Percentiles rank a stretch among this genome's conserved stretches.
Evolutionary conservation across 805 yeast species (phyloP).

Genomic region (Cyberlindnera meyerae): DNA sequence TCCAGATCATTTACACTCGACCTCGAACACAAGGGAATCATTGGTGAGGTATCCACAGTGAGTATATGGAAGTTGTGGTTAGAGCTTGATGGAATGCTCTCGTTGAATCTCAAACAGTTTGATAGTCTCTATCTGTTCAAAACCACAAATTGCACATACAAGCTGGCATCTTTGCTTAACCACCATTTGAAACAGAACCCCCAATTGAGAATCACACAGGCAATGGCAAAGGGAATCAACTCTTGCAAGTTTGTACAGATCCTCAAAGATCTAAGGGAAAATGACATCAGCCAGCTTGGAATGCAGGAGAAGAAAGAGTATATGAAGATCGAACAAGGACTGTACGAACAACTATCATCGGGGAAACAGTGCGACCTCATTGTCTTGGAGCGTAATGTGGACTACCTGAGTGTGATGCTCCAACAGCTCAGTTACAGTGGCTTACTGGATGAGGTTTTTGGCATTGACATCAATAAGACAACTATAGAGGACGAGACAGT

Average conservation of each 20-base stretch:
- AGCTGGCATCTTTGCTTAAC: slow-evolving; percentile 37
- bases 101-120: slow-evolving; percentile 17
- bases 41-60: slow-evolving; percentile 18
- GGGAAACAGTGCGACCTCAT: slow-evolving; percentile 62
- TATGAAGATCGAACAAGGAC: slow-evolving; percentile 20
- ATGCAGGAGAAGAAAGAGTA: slow-evolving; percentile 31
- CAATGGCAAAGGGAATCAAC: slow-evolving; percentile 54
- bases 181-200: slow-evolving; percentile 40
- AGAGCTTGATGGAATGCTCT: slow-evolving; percentile 7
- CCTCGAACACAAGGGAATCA: slow-evolving; percentile 22
- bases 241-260: slow-evolving; percentile 46
- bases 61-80: slow-evolving; percentile 17
- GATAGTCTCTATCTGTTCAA: slow-evolving; percentile 35
- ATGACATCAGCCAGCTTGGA: slow-evolving; percentile 28
- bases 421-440: slow-evolving; percentile 83
- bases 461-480: slow-evolving; percentile 39
- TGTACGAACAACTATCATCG: slow-evolving; percentile 33
- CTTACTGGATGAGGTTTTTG: slow-evolving; percentile 66
- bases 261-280: slow-evolving; percentile 28
- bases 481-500: slow-evolving; percentile 22
- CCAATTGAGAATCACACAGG: slow-evolving; percentile 42
- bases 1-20: slow-evolving; percentile 31
- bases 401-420: slow-evolving; percentile 63
- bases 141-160: slow-evolving; percentile 28
- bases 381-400: slow-evolving; percentile 74